Conservation (phyloP, 2,329 filamentous ascomycete species). For the Fonsecaea multimorphosa region DNA sequence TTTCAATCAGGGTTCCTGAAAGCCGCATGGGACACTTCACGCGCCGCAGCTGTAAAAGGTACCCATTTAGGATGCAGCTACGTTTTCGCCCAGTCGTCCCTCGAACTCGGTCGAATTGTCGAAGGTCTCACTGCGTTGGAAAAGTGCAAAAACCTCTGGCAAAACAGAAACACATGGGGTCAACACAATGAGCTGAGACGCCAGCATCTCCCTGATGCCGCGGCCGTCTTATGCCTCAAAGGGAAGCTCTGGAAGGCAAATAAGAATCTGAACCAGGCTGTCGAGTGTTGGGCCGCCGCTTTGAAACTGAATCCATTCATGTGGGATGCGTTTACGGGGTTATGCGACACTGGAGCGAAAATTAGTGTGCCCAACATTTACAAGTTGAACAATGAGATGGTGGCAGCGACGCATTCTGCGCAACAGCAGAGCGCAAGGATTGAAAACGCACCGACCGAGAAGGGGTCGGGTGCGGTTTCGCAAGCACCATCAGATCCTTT, state of each 20-base stretch:
- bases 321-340: conserved; percentile 92
- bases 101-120: conserved; percentile 76
- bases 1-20: conserved; percentile 81
- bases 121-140: conserved; percentile 86
- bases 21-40: conserved; percentile 83
- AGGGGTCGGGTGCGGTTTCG: conserved; percentile 42
- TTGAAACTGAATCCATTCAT: conserved; percentile 92
- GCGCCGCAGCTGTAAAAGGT: conserved; percentile 71
- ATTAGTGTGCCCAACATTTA: conserved; percentile 87
- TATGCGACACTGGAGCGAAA: conserved; percentile 78
- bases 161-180: conserved; percentile 75
- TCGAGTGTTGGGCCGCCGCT: conserved; percentile 84
- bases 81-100: conserved; percentile 86
- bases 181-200: conserved; percentile 79
- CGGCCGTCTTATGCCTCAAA: conserved; percentile 80
- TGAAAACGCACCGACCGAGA: conserved; percentile 45
- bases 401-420: conserved; percentile 51
- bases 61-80: conserved; percentile 86
- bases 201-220: conserved; percentile 78
- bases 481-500: conserved; percentile 54
- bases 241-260: conserved; percentile 86
- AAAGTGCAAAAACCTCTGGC: conserved; percentile 78
- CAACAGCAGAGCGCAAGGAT: conserved; percentile 40
- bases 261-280: conserved; percentile 79
- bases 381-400: conserved; percentile 71